Percentiles rank a stretch among this genome's conserved stretches.
Conservation (phyloP, 1,284 basidiomycete genomes). For the Phylloboletellus chloephorus region DNA sequence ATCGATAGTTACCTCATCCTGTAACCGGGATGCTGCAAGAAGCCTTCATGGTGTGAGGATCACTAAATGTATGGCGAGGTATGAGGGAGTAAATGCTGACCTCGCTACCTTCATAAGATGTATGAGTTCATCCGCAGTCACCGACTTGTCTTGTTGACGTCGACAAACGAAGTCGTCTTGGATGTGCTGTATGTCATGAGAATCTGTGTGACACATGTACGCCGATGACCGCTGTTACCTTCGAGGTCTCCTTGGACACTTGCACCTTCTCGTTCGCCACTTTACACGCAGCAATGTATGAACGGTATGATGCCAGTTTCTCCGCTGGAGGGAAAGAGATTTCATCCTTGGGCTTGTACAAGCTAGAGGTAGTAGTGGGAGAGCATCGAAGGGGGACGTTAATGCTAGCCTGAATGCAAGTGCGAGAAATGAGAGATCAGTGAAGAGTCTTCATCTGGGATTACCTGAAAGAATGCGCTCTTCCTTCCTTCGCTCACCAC, state of each 20-base stretch:
- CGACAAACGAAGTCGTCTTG: slow-evolving; percentile 69
- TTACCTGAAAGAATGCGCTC: slow-evolving; percentile 63
- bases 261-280: slow-evolving; percentile 39
- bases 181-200: slow-evolving; percentile 46
- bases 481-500: slow-evolving; percentile 63
- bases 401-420: slow-evolving; percentile 44
- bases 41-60: slow-evolving; percentile 38
- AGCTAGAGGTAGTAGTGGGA: slow-evolving; percentile 16
- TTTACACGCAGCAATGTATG: slow-evolving; percentile 51
- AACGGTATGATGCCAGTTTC: slow-evolving; percentile 49
- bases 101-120: slow-evolving; percentile 60
- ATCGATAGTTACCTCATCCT: slow-evolving; percentile 39
- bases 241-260: slow-evolving; percentile 48
- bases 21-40: slow-evolving; percentile 45
- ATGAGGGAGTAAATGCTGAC: slow-evolving; percentile 34
- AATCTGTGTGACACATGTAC: background rate
- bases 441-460: background rate
- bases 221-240: slow-evolving; percentile 35
- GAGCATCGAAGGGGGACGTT: slow-evolving; percentile 42
- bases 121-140: slow-evolving; percentile 59
- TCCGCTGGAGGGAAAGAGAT: slow-evolving; percentile 42
- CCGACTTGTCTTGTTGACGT: slow-evolving; percentile 41
- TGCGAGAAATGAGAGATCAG: slow-evolving; percentile 1
- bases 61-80: slow-evolving; percentile 12
- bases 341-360: slow-evolving; percentile 47